Evolutionary conservation across 2,329 filamentous ascomycete genomes (phyloP).

Genomic region (Botryotinia globosa): DNA sequence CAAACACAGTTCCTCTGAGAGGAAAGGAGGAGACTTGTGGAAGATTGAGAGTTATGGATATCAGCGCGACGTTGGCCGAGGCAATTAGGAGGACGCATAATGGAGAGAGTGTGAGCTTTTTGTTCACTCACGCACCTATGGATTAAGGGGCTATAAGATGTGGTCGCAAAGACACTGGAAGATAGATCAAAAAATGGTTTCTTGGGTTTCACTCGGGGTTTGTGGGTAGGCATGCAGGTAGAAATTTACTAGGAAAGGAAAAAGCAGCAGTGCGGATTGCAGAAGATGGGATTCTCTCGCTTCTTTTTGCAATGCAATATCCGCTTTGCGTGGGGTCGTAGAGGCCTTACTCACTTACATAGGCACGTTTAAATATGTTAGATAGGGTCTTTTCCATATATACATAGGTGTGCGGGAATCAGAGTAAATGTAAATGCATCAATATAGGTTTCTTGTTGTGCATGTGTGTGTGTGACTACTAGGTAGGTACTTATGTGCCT

Average conservation of each 20-base stretch:
- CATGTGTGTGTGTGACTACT: not conserved
- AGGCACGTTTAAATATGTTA: not conserved
- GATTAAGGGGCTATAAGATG: slow-evolving; percentile 36
- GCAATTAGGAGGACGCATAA: slow-evolving; percentile 69
- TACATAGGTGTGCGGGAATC: not conserved
- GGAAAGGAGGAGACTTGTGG: slow-evolving; percentile 77
- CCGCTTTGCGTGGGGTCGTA: not conserved
- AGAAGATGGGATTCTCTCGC: not conserved
- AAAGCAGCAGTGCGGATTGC: not conserved
- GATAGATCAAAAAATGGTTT: not conserved
- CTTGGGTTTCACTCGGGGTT: not conserved
- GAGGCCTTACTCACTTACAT: not conserved
- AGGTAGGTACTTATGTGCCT: not conserved
- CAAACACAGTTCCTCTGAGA: slow-evolving; percentile 80
- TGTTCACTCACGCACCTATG: slow-evolving; percentile 64
- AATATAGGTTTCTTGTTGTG: not conserved
- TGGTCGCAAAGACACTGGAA: not conserved
- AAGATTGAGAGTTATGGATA: slow-evolving; percentile 86
- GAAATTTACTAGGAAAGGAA: not conserved
- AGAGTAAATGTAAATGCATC: not conserved
- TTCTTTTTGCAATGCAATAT: not conserved
- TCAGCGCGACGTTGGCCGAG: slow-evolving; percentile 78
- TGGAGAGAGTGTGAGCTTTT: slow-evolving; percentile 63
- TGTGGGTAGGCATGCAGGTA: not conserved
- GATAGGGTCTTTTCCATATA: not conserved